Evolutionary conservation across 2,329 filamentous ascomycete genomes (phyloP), one percentile per base, ranked within the genome.

Genomic region (Elsinoe arachidis): DNA sequence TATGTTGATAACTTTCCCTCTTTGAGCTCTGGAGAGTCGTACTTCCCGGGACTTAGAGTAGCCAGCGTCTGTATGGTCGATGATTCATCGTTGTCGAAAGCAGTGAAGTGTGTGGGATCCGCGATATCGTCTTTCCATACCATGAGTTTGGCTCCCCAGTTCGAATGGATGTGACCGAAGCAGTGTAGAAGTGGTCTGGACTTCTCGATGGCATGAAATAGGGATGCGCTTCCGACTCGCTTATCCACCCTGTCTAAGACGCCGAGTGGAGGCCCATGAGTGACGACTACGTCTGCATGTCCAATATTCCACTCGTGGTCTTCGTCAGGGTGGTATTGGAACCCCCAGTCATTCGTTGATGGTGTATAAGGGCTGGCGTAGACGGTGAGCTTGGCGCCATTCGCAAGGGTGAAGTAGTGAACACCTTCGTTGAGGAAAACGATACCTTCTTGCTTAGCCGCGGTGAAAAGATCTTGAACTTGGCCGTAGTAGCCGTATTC

Each of bases 131-230:
- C 61, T 43, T 21, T 61, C 77, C 75, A 78, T 9, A 15, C 58
- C 11, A 76, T 66, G 38, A 64, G 68, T 60, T 69, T 64, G 3
- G 73, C 75, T 15, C 77, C 78, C 65, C 76, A 75, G 0, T 71
- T 78, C 63, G 80, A 78, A 63, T 84, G 80, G 15, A 84, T 83
- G 68, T 85, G 82, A 0, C 82, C 82, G 64, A 84, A 85, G 61
- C 79, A 79, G 65, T 84, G 79, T 17, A 85, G 54, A 2, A 69
- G 66, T 0, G 83, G 83, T 55, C 71, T 72, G 9, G 74, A 75
- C 6, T 80, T 71, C 55, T 72, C 68, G 1, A 78, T 69, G 0
- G 81, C 82, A 1, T 71, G 68, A 1, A 80, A 70, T 1, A 85
- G 69, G 62, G 78, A 74, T 41, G 74, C 69, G 65, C 82, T 84